Evolutionary conservation across 441 rosid genomes (phyloP).

Genomic region (Syzygium malaccense): DNA sequence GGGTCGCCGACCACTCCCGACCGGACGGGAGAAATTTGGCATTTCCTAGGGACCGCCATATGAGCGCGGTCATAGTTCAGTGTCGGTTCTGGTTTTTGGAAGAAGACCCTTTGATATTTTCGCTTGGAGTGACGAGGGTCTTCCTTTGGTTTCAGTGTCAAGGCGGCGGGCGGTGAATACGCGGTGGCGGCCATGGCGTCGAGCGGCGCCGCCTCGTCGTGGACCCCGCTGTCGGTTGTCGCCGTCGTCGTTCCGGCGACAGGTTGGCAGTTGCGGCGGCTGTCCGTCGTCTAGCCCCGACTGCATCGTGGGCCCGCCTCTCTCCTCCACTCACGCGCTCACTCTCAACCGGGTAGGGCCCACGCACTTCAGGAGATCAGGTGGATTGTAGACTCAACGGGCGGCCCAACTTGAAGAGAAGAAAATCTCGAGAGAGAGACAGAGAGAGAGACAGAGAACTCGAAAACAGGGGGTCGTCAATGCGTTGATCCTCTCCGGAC

Average conservation of each 20-base stretch:
- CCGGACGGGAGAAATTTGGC: not conserved
- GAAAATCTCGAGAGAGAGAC: not conserved
- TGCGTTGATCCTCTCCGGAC: not conserved
- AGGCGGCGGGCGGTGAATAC: not conserved
- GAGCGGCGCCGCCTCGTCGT: not conserved
- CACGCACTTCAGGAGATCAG: not conserved
- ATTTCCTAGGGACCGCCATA: not conserved
- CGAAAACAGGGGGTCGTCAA: not conserved
- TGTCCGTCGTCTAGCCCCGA: not conserved
- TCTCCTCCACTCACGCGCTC: not conserved
- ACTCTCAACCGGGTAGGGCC: not conserved
- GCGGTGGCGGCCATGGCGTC: not conserved
- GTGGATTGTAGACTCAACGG: not conserved
- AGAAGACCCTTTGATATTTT: not conserved
- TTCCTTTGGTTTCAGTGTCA: not conserved
- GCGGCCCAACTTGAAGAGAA: not conserved
- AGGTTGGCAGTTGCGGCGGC: not conserved
- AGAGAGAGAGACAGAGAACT: not conserved
- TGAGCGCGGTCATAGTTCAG: not conserved
- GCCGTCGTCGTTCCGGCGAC: not conserved
- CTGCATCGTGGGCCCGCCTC: not conserved
- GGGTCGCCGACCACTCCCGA: not conserved
- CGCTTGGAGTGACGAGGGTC: not conserved
- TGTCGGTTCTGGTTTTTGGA: not conserved
- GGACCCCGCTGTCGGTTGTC: not conserved